Conservation (phyloP, 352 stramenopile genomes). For the Pythium utonaiense region DNA sequence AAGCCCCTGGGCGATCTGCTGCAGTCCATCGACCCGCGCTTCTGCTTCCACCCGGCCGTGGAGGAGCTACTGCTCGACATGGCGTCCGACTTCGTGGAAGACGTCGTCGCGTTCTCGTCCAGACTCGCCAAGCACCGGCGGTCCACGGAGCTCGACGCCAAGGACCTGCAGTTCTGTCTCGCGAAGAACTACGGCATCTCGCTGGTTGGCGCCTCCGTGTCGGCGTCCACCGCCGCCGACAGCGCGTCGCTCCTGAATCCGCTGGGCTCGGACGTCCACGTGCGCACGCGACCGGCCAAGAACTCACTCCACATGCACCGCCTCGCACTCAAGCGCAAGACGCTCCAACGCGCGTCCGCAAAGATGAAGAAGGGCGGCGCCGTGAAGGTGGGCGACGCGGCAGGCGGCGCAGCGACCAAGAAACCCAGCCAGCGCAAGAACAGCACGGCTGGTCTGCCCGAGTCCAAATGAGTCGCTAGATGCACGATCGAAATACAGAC, state of each 20-base stretch:
- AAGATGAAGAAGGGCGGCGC: slow-evolving; percentile 43
- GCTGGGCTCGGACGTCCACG: slow-evolving; percentile 50
- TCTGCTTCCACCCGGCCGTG: slow-evolving; percentile 69
- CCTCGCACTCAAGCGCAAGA: slow-evolving; percentile 73
- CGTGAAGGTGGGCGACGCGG: slow-evolving; percentile 32
- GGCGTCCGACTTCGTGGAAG: slow-evolving; percentile 73
- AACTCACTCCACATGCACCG: slow-evolving; percentile 84
- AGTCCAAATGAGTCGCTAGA: slow-evolving; percentile 29
- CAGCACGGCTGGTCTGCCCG: slow-evolving; percentile 30
- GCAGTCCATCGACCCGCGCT: slow-evolving; percentile 67
- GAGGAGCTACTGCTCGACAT: slow-evolving; percentile 83
- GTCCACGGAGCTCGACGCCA: slow-evolving; percentile 64
- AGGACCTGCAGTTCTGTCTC: slow-evolving; percentile 78
- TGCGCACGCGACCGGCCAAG: slow-evolving; percentile 56
- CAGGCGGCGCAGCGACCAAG: slow-evolving; percentile 8
- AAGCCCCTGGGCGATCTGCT: slow-evolving; percentile 65
- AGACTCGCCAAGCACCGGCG: slow-evolving; percentile 72
- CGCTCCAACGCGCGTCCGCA: slow-evolving; percentile 45
- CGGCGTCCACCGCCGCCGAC: not conserved
- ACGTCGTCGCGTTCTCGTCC: slow-evolving; percentile 67
- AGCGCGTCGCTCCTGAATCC: slow-evolving; percentile 31
- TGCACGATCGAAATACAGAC: not conserved
- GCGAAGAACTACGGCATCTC: slow-evolving; percentile 87
- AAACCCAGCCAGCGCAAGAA: slow-evolving; percentile 58
- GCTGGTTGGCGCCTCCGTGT: slow-evolving; percentile 34